Evolutionary conservation across 1,284 basidiomycete genomes (phyloP).

Genomic region (Xanthoconium separans): DNA sequence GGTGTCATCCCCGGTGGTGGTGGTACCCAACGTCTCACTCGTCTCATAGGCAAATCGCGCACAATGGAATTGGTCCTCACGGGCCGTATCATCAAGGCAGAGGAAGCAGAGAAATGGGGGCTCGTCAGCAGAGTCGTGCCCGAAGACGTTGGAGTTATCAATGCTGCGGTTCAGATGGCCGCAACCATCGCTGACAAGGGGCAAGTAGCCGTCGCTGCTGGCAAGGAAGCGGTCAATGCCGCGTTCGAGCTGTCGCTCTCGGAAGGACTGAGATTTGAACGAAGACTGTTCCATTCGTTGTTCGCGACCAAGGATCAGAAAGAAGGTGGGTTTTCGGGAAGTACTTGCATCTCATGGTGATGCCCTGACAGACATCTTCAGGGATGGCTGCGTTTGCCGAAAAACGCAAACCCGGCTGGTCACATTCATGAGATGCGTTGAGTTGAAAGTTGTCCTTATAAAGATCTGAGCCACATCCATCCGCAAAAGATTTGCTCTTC

Average conservation of each 20-base stretch:
- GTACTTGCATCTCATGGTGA: background rate
- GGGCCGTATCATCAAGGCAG: constrained; percentile 77
- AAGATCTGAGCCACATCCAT: no score
- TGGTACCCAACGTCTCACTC: constrained; percentile 82
- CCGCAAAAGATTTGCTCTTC: background rate
- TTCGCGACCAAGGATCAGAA: constrained; percentile 98
- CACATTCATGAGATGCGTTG: constrained; percentile 39
- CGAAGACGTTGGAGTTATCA: constrained; percentile 78
- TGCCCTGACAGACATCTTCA: constrained; percentile 27
- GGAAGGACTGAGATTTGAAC: constrained; percentile 87
- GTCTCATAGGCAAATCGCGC: constrained; percentile 88
- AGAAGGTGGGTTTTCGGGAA: constrained; percentile 63
- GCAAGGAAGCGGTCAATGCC: constrained; percentile 94
- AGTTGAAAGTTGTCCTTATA: background rate
- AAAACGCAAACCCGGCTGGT: constrained; percentile 90
- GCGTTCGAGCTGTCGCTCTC: constrained; percentile 82
- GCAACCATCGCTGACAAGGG: constrained; percentile 84
- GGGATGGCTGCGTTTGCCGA: constrained; percentile 98
- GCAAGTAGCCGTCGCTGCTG: constrained; percentile 83
- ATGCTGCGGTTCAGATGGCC: constrained; percentile 87
- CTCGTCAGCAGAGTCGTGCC: constrained; percentile 82
- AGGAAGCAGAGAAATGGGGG: constrained; percentile 85
- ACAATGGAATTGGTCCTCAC: constrained; percentile 97
- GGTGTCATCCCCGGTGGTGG: constrained; percentile 95
- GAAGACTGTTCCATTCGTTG: constrained; percentile 87